A percentile compares a stretch with the other conserved stretches of the same genome.
These are phyloP conservation scores for Cercis canadensis DNA, from an alignment of 306 rosid species.

Conservation along the genomic window DNA sequence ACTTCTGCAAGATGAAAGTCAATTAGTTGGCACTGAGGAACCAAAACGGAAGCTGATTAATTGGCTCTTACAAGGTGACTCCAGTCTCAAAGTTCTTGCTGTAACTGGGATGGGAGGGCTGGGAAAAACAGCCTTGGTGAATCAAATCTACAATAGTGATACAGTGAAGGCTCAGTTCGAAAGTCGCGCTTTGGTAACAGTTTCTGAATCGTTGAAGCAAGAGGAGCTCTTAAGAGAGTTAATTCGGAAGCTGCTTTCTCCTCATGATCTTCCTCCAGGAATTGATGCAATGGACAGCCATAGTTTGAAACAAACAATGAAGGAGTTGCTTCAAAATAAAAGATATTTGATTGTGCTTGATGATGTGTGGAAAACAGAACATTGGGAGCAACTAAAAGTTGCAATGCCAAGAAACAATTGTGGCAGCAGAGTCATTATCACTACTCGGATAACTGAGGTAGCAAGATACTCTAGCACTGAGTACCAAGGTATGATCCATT, in stretches of 20 bases:
- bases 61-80: not conserved
- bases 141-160: too few species aligned
- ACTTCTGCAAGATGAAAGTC: too few species aligned
- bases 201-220: not conserved
- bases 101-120: too few species aligned
- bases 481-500: not conserved
- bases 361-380: not conserved
- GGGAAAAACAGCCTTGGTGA: not conserved
- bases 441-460: not conserved
- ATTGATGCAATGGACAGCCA: too few species aligned
- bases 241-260: not conserved
- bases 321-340: not conserved
- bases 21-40: not conserved
- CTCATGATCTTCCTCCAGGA: too few species aligned
- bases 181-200: too few species aligned
- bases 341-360: not conserved
- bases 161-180: not conserved
- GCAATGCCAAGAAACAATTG: not conserved
- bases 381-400: not conserved
- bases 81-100: not conserved
- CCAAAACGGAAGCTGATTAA: not conserved
- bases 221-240: not conserved
- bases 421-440: not conserved
- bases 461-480: not conserved
- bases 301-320: not conserved